Percentiles rank a stretch among this genome's conserved stretches.
Evolutionary conservation across 768 basidiomycete genomes (phyloP).

Genomic region (Sarcodon aspratus): DNA sequence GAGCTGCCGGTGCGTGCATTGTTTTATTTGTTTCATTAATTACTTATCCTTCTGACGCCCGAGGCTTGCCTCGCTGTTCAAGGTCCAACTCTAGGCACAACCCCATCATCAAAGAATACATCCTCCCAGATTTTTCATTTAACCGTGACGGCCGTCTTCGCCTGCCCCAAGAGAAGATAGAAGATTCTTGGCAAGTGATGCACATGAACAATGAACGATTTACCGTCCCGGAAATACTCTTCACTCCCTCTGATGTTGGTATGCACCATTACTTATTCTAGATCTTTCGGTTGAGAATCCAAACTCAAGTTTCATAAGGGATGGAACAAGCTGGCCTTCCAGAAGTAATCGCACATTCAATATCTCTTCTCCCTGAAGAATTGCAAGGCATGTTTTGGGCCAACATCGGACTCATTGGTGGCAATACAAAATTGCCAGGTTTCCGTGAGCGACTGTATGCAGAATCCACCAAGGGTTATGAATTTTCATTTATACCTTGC

Average conservation of each 20-base stretch:
- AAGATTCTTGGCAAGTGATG: slow-evolving; percentile 52
- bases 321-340: slow-evolving; percentile 75
- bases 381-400: slow-evolving; percentile 92
- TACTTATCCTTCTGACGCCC: not conserved
- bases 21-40: slow-evolving; percentile 1
- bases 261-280: slow-evolving; percentile 13
- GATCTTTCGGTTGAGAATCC: slow-evolving; percentile 1
- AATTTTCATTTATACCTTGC: not conserved
- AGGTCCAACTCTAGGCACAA: slow-evolving; percentile 50
- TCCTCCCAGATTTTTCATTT: slow-evolving; percentile 78
- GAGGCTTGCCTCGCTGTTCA: slow-evolving; percentile 1
- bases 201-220: slow-evolving; percentile 90
- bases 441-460: slow-evolving; percentile 70
- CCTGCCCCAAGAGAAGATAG: slow-evolving; percentile 35
- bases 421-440: slow-evolving; percentile 64
- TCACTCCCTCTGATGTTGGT: slow-evolving; percentile 88
- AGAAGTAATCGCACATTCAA: slow-evolving; percentile 63
- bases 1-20: slow-evolving; percentile 53
- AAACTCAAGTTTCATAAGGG: slow-evolving; percentile 28
- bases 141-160: slow-evolving; percentile 51
- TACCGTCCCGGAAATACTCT: slow-evolving; percentile 84
- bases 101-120: slow-evolving; percentile 74
- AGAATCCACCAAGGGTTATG: slow-evolving; percentile 1
- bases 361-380: slow-evolving; percentile 66
- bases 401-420: slow-evolving; percentile 86